These are phyloP conservation scores for Dillenia turbinata DNA, from an alignment of 164 flowering plant species.

Conservation along the genomic window DNA sequence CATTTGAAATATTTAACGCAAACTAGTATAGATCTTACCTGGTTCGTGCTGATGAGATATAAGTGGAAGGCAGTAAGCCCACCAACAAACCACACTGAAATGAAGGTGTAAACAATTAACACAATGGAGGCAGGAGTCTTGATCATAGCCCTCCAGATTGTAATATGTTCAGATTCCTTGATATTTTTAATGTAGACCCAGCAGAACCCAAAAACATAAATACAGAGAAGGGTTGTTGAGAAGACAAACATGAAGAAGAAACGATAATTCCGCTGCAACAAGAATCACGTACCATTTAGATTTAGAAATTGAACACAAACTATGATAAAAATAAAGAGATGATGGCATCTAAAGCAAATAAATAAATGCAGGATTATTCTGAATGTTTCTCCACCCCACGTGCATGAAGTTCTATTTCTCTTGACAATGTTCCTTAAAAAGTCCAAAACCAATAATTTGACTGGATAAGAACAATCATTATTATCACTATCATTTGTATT, in stretches of 20 bases:
- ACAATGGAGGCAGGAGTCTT: slow-evolving; percentile 88
- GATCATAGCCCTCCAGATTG: slow-evolving; percentile 88
- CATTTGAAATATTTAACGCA: neutral
- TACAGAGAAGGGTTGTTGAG: slow-evolving; percentile 88
- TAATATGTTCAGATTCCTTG: slow-evolving; percentile 48
- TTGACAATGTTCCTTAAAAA: too few relatives aligned
- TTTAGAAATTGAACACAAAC: too few relatives aligned
- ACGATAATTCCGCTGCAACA: slow-evolving; percentile 85
- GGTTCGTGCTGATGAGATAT: slow-evolving; percentile 86
- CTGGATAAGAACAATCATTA: too few relatives aligned
- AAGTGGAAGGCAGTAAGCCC: slow-evolving; percentile 92
- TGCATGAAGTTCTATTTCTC: too few relatives aligned
- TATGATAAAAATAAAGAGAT: too few relatives aligned
- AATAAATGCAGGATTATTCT: too few relatives aligned
- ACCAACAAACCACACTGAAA: slow-evolving; percentile 94
- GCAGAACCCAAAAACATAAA: slow-evolving; percentile 85
- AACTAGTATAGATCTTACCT: slow-evolving; percentile 31
- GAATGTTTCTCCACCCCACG: too few relatives aligned
- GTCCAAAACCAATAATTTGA: too few relatives aligned
- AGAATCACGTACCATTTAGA: slow-evolving; percentile 1
- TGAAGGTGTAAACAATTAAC: slow-evolving; percentile 77
- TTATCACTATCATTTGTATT: too few relatives aligned
- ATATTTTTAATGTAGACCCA: slow-evolving; percentile 82
- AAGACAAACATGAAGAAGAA: slow-evolving; percentile 97
- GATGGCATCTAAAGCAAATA: too few relatives aligned